Base-by-base conservation (phyloP, 352 stramenopile genomes). In the Plasmopara viticola region DNA sequence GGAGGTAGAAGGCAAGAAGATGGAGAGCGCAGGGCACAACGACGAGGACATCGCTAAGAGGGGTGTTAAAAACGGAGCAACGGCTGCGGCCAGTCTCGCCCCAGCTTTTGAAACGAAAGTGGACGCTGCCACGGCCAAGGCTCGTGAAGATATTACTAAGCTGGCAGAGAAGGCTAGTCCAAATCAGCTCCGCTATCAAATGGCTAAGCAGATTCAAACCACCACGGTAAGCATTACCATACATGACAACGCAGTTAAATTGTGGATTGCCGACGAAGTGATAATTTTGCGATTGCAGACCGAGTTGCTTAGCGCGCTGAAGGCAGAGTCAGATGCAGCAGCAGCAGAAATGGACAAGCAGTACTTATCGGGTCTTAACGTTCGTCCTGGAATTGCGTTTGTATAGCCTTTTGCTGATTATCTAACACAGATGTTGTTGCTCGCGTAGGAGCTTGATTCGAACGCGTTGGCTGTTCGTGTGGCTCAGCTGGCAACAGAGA, bases 401-500 rank as follows among this genome's bases (percentile, higher is more conserved):
- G 39, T n/a, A 28, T 18, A 7, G 41, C 45, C n/a, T 56, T 29
- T 42, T 29, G 20, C 20, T 25, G 20, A 25, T 25, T 25, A 25
- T 25, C 20, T 25, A 25, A 25, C 20, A 25, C 20, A 25, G 37
- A 34, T 52, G 31, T 35, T 49, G 6, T 35, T 25, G 33, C 33
- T 38, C 33, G 13, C 59, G 35, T 33, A 88, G 78, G 72, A 86
- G 38, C 56, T 91, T 46, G 81, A 88, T 46, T 56, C 77, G 15
- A 82, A 85, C 42, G 66, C 72, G 39, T 55, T 92, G n/a, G 72
- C 76, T 8, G 81, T 92, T 44, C 81, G 81, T 28, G 77, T 92
- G 18, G 78, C 81, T 2, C 81, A 92, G 50, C 52, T 92, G 17
- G 73, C 78, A 48, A 90, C 78, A 4, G 81, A 92, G 64, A 92